Evolutionary conservation across 2,329 filamentous ascomycete species (phyloP).

Genomic region (Hymenoscyphus fructigenus): DNA sequence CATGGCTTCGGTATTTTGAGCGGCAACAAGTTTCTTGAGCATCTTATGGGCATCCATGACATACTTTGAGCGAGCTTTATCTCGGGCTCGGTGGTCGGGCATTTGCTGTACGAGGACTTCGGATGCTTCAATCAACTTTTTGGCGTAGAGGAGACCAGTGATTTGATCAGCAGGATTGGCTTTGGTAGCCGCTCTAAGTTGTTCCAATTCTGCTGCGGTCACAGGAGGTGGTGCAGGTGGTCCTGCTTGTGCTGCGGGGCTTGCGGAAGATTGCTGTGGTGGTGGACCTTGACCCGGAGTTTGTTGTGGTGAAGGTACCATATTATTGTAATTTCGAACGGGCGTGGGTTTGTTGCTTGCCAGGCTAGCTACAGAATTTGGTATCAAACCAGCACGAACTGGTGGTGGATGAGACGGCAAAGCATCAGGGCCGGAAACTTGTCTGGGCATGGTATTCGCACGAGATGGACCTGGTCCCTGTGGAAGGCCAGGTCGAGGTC

Average conservation of each 20-base stretch:
- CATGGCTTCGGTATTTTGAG: slow-evolving; percentile 80
- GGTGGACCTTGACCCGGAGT: slow-evolving; percentile 12
- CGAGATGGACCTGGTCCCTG: slow-evolving; percentile 32
- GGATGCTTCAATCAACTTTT: slow-evolving; percentile 82
- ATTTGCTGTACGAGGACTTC: slow-evolving; percentile 66
- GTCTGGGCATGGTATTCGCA: slow-evolving; percentile 27
- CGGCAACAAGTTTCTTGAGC: slow-evolving; percentile 78
- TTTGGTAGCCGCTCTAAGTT: slow-evolving; percentile 66
- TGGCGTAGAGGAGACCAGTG: slow-evolving; percentile 71
- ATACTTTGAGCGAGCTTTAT: slow-evolving; percentile 79
- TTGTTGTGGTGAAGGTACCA: slow-evolving; percentile 22
- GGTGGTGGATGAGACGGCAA: slow-evolving; percentile 62
- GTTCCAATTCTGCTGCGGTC: slow-evolving; percentile 75
- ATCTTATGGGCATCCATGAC: slow-evolving; percentile 84
- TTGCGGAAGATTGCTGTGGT: neutral
- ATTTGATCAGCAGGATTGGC: slow-evolving; percentile 70
- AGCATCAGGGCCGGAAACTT: slow-evolving; percentile 35
- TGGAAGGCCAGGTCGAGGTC: slow-evolving; percentile 19
- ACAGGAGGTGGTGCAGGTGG: slow-evolving; percentile 47
- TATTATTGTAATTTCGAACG: slow-evolving; percentile 38
- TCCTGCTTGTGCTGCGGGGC: slow-evolving; percentile 12
- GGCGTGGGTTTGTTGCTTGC: slow-evolving; percentile 58
- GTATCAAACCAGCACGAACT: slow-evolving; percentile 61
- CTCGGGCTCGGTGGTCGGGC: slow-evolving; percentile 68
- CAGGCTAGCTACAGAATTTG: slow-evolving; percentile 54